phyloP scores from a whole-genome alignment of 1,284 basidiomycete genomes.

The Waitea zeae region DNA sequence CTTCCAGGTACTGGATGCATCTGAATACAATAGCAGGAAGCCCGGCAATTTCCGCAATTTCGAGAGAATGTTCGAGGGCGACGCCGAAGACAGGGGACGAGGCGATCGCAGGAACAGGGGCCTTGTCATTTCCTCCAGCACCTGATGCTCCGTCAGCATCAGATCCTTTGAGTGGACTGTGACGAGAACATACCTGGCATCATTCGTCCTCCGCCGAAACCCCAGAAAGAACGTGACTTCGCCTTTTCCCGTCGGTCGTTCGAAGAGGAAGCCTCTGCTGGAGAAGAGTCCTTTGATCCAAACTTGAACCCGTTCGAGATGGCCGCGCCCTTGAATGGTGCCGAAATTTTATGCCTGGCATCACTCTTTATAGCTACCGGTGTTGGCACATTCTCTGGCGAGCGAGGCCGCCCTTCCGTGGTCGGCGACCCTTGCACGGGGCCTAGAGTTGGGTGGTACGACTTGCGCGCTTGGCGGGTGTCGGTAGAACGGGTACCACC shows the following conservation, averaged over 20 bases:
- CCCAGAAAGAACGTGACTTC: constrained; percentile 81
- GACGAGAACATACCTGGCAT: constrained; percentile 7
- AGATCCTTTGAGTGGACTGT: neutral
- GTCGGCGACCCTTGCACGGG: constrained; percentile 28
- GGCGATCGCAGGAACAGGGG: constrained; percentile 24
- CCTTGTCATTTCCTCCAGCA: constrained; percentile 19
- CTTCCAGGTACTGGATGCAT: constrained; percentile 81
- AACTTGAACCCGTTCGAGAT: constrained; percentile 86
- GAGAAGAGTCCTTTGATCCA: constrained; percentile 39
- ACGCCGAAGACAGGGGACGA: constrained; percentile 87
- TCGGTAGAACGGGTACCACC: constrained; percentile 15
- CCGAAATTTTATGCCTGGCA: constrained; percentile 73
- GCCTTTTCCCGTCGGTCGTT: constrained; percentile 72
- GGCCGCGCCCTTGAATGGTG: constrained; percentile 69
- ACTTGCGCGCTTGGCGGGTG: constrained; percentile 30
- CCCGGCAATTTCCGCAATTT: constrained; percentile 76
- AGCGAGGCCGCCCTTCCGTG: constrained; percentile 34
- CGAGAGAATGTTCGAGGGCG: constrained; percentile 73
- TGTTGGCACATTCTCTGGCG: constrained; percentile 33
- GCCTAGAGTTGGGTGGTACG: constrained; percentile 34
- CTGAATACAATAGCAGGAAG: constrained; percentile 92
- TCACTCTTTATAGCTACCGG: constrained; percentile 17
- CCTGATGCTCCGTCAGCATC: neutral
- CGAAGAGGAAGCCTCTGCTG: constrained; percentile 22
- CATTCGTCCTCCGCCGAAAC: constrained; percentile 50